Percentiles rank a stretch among this genome's conserved stretches.
Conservation (phyloP, 129 eudicot species). For the Dittrichia graveolens region DNA sequence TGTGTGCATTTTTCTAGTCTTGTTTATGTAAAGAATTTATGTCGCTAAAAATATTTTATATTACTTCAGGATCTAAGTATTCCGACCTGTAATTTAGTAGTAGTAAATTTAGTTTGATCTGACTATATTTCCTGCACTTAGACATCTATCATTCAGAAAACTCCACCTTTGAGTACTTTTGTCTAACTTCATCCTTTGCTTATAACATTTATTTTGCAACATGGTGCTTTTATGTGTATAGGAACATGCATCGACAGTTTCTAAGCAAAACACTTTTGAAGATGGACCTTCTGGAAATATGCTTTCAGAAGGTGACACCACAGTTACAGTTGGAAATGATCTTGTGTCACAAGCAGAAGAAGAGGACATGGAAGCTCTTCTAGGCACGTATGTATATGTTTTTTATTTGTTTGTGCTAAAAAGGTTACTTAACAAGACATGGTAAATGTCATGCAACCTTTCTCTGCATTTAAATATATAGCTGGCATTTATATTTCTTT, state of each 20-base stretch:
- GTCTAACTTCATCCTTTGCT: neutral
- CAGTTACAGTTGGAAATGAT: constrained; percentile 78
- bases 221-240: constrained; percentile 33
- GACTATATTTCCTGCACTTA: neutral
- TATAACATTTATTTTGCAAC: constrained; percentile 17
- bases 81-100: neutral
- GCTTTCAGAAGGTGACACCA: constrained; percentile 50
- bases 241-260: constrained; percentile 67
- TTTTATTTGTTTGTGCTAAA: neutral
- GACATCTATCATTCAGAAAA: constrained; percentile 1
- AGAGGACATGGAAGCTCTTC: constrained; percentile 95
- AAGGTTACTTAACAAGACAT: neutral
- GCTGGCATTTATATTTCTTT: neutral
- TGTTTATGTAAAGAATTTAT: constrained; percentile 4
- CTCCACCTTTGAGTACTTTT: constrained; percentile 4
- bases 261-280: constrained; percentile 48
- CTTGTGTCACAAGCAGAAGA: constrained; percentile 95
- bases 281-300: constrained; percentile 52
- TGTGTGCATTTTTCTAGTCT: constrained; percentile 13
- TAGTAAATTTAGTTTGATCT: neutral
- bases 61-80: neutral
- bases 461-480: neutral
- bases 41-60: neutral
- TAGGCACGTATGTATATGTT: constrained; percentile 75
- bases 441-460: constrained; percentile 2